Percentiles rank a stretch among this genome's conserved stretches.
phyloP scores from a whole-genome alignment of 805 yeast genomes.

The Suhomyces kilbournensis region DNA sequence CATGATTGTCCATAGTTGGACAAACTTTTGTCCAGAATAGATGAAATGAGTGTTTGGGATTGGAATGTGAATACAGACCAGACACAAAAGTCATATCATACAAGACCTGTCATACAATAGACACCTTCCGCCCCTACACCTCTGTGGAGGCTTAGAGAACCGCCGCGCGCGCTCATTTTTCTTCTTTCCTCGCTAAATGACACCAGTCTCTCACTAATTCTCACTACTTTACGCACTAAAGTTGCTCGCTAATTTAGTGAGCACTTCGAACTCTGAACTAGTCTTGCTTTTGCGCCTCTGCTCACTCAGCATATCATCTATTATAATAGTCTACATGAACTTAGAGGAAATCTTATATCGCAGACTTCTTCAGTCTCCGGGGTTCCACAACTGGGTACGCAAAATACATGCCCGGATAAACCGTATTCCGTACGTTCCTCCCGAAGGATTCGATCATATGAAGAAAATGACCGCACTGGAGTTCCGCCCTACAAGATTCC shows the following conservation, averaged over 20 bases:
- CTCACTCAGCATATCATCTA: background rate
- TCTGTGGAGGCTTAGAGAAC: background rate
- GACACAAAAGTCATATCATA: too few species aligned
- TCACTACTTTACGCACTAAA: background rate
- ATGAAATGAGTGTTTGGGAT: background rate
- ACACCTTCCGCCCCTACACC: background rate
- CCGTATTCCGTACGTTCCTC: constrained; percentile 48
- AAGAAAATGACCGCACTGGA: constrained; percentile 19
- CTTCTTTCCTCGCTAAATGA: background rate
- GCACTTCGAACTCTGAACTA: background rate
- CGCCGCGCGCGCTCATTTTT: background rate
- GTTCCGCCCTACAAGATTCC: constrained; percentile 50
- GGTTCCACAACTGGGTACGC: constrained; percentile 62
- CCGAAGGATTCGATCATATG: constrained; percentile 10
- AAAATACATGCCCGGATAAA: constrained; percentile 62
- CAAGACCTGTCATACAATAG: background rate
- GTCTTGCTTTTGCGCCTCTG: background rate
- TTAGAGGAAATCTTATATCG: constrained; percentile 47
- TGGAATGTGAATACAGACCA: background rate
- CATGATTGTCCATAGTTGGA: too few species aligned
- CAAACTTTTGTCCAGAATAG: background rate
- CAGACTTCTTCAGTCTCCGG: constrained; percentile 51
- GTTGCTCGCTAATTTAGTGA: constrained; percentile 5
- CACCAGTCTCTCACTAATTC: background rate
- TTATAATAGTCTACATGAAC: constrained; percentile 11